phyloP scores from a whole-genome alignment of 345 rosid species.

The Eucalyptus curtisii region DNA sequence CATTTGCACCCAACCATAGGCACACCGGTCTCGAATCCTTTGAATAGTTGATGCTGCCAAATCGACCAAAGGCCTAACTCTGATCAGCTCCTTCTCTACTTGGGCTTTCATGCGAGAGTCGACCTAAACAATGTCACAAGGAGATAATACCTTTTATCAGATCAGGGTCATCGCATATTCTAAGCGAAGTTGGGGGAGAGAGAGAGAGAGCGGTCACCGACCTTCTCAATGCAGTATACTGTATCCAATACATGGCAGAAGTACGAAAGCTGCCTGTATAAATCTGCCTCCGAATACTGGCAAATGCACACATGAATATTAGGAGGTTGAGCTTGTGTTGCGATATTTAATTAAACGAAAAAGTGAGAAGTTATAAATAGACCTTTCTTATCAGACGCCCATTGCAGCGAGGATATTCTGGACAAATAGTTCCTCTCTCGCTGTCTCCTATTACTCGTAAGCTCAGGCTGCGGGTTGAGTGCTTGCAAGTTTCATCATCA shows the following conservation, averaged over 20 bases:
- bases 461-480: slow-evolving; percentile 56
- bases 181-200: background rate
- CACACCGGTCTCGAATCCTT: slow-evolving; percentile 56
- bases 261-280: slow-evolving; percentile 84
- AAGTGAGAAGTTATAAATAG: background rate
- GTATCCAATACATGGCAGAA: slow-evolving; percentile 79
- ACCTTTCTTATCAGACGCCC: slow-evolving; percentile 85
- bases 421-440: slow-evolving; percentile 96
- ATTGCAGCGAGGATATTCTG: slow-evolving; percentile 82
- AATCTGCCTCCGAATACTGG: slow-evolving; percentile 85
- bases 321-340: background rate
- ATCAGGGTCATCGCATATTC: background rate
- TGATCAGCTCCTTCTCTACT: slow-evolving; percentile 49
- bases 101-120: slow-evolving; percentile 32
- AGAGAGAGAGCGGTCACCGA: background rate
- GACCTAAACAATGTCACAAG: slow-evolving; percentile 23
- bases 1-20: slow-evolving; percentile 78
- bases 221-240: slow-evolving; percentile 59
- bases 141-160: background rate
- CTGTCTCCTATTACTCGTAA: slow-evolving; percentile 63
- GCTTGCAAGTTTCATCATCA: slow-evolving; percentile 92
- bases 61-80: slow-evolving; percentile 43
- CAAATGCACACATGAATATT: background rate
- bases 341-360: background rate
- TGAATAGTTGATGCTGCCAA: slow-evolving; percentile 39